Percentiles rank a stretch among this genome's conserved stretches.
Evolutionary conservation across 768 basidiomycete genomes (phyloP).

Genomic region (Sarcodon aspratus): DNA sequence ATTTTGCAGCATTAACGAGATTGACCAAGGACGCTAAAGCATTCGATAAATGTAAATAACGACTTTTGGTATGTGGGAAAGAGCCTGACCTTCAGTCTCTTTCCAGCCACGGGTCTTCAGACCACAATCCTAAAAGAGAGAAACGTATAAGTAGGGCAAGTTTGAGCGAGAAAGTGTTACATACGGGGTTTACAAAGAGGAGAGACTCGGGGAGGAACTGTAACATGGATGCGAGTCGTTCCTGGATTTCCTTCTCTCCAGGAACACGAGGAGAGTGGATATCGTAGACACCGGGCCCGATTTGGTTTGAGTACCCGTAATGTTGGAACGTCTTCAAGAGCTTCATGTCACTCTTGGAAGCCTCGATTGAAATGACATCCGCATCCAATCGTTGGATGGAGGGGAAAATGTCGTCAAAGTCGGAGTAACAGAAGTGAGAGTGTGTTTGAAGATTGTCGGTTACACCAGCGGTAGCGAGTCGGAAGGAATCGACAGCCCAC

Average conservation of each 20-base stretch:
- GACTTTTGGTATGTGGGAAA: not conserved
- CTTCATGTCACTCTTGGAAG: slow-evolving; percentile 98
- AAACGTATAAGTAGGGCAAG: not conserved
- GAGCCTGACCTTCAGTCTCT: slow-evolving; percentile 69
- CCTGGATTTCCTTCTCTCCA: slow-evolving; percentile 84
- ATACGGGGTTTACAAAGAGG: slow-evolving; percentile 82
- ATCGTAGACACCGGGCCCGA: slow-evolving; percentile 97
- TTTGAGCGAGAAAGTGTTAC: slow-evolving; percentile 10
- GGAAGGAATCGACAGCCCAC: slow-evolving; percentile 99
- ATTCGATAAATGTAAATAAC: slow-evolving; percentile 4
- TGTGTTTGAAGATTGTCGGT: slow-evolving; percentile 90
- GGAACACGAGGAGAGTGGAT: slow-evolving; percentile 99
- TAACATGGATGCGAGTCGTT: slow-evolving; percentile 80
- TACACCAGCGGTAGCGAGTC: slow-evolving; percentile 93
- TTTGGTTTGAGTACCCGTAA: slow-evolving; percentile 93
- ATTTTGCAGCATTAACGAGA: slow-evolving; percentile 85
- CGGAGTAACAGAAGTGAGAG: slow-evolving; percentile 99
- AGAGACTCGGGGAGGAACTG: slow-evolving; percentile 69
- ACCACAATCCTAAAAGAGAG: slow-evolving; percentile 72
- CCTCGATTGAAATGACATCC: slow-evolving; percentile 98
- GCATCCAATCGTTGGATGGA: slow-evolving; percentile 95
- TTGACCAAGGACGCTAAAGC: slow-evolving; percentile 60
- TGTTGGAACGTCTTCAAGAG: slow-evolving; percentile 90
- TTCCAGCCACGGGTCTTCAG: slow-evolving; percentile 98
- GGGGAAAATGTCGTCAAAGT: slow-evolving; percentile 98